phyloP scores from a whole-genome alignment of 495 filamentous ascomycete species.

The Bacidia gigantensis region DNA sequence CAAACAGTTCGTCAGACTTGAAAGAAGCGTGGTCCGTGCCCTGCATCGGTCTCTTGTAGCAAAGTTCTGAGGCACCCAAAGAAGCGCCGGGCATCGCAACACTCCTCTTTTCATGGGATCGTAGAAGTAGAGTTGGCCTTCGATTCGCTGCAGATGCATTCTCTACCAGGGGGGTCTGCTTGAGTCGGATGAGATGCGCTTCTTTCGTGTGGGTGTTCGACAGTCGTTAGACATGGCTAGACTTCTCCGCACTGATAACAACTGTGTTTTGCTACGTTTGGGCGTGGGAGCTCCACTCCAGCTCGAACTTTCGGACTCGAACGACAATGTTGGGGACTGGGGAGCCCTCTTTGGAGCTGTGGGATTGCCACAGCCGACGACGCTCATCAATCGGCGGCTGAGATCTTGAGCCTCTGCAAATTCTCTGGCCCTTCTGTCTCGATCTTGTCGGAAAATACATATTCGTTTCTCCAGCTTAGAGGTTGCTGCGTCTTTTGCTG shows the following conservation, averaged over 20 bases:
- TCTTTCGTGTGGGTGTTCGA: neutral
- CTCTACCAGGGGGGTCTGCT: neutral
- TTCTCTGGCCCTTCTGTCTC: slow-evolving; percentile 32
- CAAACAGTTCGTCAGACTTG: neutral
- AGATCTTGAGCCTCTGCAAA: slow-evolving; percentile 38
- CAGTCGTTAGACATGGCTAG: neutral
- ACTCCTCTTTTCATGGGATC: no score
- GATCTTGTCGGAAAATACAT: slow-evolving; percentile 23
- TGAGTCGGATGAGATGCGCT: neutral
- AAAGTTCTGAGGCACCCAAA: no score
- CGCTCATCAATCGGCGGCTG: slow-evolving; percentile 32
- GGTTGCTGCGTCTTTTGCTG: slow-evolving; percentile 3
- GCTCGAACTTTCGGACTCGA: slow-evolving; percentile 1
- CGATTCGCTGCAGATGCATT: neutral
- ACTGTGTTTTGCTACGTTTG: neutral
- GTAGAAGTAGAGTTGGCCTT: no score
- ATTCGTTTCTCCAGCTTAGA: neutral
- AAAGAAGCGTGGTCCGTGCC: neutral
- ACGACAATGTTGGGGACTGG: neutral
- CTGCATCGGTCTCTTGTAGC: no score
- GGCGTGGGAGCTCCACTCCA: neutral
- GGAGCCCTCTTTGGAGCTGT: neutral
- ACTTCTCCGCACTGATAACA: neutral
- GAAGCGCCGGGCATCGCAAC: no score
- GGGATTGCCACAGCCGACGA: slow-evolving; percentile 14